A percentile compares a stretch with the other conserved stretches of the same genome.
Conservation (phyloP, 2,329 filamentous ascomycete species). For the Pleurostoma richardsiae region DNA sequence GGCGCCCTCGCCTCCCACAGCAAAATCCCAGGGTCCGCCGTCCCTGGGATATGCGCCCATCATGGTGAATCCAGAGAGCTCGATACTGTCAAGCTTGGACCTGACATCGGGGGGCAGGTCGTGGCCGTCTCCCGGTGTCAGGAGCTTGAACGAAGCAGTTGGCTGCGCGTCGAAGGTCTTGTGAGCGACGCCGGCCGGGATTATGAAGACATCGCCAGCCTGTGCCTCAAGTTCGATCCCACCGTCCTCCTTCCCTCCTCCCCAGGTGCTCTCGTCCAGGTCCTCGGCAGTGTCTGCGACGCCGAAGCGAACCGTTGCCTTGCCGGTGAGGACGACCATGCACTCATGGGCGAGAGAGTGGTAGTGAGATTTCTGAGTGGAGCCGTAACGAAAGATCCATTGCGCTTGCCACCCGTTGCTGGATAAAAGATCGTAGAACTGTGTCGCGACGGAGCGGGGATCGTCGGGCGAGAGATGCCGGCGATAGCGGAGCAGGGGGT, state of each 20-base stretch:
- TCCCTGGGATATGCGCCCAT: conserved; percentile 49
- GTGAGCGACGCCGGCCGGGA: conserved; percentile 50
- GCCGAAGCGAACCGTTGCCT: conserved; percentile 47
- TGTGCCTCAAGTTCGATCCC: conserved; percentile 42
- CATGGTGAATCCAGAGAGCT: conserved; percentile 45
- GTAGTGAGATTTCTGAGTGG: conserved; percentile 51
- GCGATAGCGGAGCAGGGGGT: conserved; percentile 48
- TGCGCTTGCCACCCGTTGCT: conserved; percentile 46
- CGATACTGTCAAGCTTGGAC: conserved; percentile 25
- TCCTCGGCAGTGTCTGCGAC: conserved; percentile 32
- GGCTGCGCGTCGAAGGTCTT: conserved; percentile 41
- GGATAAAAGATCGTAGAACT: conserved; percentile 37
- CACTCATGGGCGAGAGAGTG: conserved; percentile 52
- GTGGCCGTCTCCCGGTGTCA: conserved; percentile 37
- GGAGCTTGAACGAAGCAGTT: conserved; percentile 26
- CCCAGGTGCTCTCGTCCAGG: conserved; percentile 31
- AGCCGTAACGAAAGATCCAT: conserved; percentile 54
- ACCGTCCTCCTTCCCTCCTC: conserved; percentile 29
- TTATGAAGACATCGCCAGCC: conserved; percentile 52
- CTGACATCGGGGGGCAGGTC: conserved; percentile 24
- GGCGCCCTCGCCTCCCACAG: conserved; percentile 31
- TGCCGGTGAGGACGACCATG: conserved; percentile 48
- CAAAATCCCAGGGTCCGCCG: conserved; percentile 45
- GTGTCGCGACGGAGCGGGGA: conserved; percentile 15
- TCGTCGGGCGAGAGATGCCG: conserved; percentile 24